Conservation (phyloP, 805 yeast species). For the Kuraishia hungarica region DNA sequence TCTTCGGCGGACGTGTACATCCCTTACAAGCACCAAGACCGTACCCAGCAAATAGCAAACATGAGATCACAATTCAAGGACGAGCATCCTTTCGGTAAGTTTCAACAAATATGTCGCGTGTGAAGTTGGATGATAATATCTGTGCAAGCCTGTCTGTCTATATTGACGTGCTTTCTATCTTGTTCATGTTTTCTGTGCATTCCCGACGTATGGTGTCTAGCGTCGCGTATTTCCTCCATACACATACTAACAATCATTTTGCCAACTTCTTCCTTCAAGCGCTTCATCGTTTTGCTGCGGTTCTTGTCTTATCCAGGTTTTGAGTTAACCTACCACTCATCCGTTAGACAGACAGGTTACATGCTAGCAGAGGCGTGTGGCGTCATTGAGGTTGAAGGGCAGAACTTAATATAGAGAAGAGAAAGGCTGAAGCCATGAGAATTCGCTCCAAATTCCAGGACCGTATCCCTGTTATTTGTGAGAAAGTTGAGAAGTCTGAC, state of each 20-base stretch:
- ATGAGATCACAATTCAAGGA: constrained; percentile 94
- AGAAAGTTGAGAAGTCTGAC: constrained; percentile 93
- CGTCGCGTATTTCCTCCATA: not conserved
- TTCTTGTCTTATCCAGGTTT: not conserved
- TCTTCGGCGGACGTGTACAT: not conserved
- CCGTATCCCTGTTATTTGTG: constrained; percentile 95
- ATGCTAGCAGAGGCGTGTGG: not conserved
- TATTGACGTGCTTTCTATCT: not conserved
- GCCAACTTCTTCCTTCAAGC: not conserved
- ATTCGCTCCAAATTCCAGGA: constrained; percentile 84
- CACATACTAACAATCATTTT: not conserved
- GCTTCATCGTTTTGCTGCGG: not conserved
- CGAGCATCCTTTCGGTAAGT: constrained; percentile 89
- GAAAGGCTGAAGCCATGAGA: constrained; percentile 91
- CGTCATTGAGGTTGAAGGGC: not conserved
- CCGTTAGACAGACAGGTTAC: not conserved
- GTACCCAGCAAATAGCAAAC: not conserved
- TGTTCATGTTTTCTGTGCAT: not conserved
- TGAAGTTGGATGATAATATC: not conserved
- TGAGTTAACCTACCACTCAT: not conserved
- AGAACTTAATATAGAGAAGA: constrained; percentile 46
- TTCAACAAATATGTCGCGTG: not conserved
- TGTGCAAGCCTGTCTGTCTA: not conserved
- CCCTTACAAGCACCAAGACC: constrained; percentile 2
- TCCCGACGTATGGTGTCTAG: not conserved